phyloP scores from a whole-genome alignment of 768 basidiomycete genomes.

The Suillus bovinus region DNA sequence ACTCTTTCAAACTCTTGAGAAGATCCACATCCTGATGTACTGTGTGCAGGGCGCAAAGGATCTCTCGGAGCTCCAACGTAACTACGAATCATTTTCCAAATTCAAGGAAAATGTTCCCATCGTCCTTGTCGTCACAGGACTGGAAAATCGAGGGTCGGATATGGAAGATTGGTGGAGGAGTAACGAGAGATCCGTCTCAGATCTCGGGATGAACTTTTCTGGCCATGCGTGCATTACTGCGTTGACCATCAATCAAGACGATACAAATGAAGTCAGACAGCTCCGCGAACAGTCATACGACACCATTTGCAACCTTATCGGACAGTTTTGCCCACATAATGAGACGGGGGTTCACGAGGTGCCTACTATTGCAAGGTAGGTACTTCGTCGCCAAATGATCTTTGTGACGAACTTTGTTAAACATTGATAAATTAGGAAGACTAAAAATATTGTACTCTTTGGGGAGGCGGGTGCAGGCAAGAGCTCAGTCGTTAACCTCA shows the following conservation, averaged over 20 bases:
- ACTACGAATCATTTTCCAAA: constrained; percentile 30
- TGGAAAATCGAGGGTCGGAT: constrained; percentile 32
- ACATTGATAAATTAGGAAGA: neutral
- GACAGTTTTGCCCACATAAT: neutral
- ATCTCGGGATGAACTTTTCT: constrained; percentile 36
- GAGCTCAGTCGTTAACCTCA: constrained; percentile 29
- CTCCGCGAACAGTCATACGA: constrained; percentile 11
- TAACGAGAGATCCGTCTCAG: constrained; percentile 33
- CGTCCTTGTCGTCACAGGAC: constrained; percentile 34
- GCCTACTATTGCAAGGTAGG: neutral
- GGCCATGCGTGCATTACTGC: constrained; percentile 39
- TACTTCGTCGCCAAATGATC: neutral
- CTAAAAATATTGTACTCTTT: constrained; percentile 34
- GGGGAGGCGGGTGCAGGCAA: constrained; percentile 36
- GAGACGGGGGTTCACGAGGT: no score
- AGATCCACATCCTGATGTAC: constrained; percentile 33
- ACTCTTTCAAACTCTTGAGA: constrained; percentile 33
- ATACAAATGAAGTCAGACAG: neutral
- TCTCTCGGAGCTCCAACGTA: constrained; percentile 16
- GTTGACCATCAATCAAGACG: neutral
- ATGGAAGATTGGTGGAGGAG: constrained; percentile 41
- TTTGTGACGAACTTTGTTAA: neutral
- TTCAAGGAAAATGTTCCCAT: constrained; percentile 30
- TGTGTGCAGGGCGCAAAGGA: constrained; percentile 30
- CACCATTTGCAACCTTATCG: constrained; percentile 5